Evolutionary conservation across 2,329 filamentous ascomycete genomes (phyloP).

Genomic region (Onygenales sp.): DNA sequence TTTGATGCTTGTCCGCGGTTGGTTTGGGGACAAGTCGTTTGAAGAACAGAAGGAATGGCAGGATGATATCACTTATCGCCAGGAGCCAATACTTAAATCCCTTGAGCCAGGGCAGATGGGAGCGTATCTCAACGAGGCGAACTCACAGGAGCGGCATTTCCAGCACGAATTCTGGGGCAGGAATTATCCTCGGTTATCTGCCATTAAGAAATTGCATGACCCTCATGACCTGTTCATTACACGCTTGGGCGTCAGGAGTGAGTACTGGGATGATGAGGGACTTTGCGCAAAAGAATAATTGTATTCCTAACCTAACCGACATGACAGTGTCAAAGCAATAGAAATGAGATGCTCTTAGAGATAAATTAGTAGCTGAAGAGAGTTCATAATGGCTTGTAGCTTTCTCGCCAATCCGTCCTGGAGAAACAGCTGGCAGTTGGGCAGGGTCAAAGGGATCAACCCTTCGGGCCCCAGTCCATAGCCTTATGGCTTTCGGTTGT

Average conservation of each 20-base stretch:
- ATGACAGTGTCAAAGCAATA: constrained; percentile 34
- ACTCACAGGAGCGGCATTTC: constrained; percentile 27
- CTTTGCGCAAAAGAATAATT: neutral
- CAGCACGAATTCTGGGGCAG: constrained; percentile 32
- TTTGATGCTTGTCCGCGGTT: neutral
- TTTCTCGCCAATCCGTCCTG: neutral
- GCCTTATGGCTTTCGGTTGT: neutral
- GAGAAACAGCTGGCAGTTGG: neutral
- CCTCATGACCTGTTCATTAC: constrained; percentile 38
- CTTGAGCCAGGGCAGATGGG: constrained; percentile 11
- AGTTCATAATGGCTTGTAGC: neutral
- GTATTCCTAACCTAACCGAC: too few relatives aligned
- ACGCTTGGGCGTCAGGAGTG: constrained; percentile 41
- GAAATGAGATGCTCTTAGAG: too few relatives aligned
- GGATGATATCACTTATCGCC: neutral
- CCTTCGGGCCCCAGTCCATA: neutral
- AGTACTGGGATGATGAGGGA: constrained; percentile 16
- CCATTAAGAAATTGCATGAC: constrained; percentile 33
- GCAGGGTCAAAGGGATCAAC: neutral
- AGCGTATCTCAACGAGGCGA: constrained; percentile 33
- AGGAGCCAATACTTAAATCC: neutral
- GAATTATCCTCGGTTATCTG: constrained; percentile 26
- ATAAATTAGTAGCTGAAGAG: neutral
- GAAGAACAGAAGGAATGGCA: neutral
- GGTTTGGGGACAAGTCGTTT: neutral